These are phyloP conservation scores for Cornus suecica DNA, from an alignment of 148 eudicot genomes.

Conservation along the genomic window DNA sequence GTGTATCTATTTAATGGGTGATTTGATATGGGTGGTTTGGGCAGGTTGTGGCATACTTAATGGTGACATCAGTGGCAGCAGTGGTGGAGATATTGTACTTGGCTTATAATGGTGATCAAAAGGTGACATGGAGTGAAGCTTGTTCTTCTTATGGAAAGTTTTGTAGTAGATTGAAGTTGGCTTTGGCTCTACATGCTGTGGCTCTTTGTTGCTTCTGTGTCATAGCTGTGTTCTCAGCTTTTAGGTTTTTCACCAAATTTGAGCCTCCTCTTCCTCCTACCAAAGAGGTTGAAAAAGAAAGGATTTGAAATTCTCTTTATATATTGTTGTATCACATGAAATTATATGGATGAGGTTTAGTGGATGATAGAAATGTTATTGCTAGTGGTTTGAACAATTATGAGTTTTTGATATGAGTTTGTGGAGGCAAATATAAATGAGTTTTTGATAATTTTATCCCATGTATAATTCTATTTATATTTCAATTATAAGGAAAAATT, in stretches of 20 bases:
- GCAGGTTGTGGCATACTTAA: conserved; percentile 74
- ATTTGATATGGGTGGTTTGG: background rate
- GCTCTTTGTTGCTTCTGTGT: conserved; percentile 59
- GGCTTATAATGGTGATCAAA: conserved; percentile 58
- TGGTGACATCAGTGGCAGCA: conserved; percentile 77
- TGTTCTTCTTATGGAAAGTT: conserved; percentile 70
- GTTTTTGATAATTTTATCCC: too few relatives aligned
- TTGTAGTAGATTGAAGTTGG: conserved; percentile 56
- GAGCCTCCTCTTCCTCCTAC: conserved; percentile 54
- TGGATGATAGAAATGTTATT: background rate
- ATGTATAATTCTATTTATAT: too few relatives aligned
- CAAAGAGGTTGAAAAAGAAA: conserved; percentile 31
- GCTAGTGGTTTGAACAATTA: background rate
- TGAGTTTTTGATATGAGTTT: too few relatives aligned
- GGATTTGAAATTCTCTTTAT: background rate
- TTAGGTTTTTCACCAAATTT: conserved; percentile 56
- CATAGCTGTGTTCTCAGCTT: conserved; percentile 70
- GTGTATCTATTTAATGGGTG: background rate
- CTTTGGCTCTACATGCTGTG: conserved; percentile 53
- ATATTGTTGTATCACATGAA: background rate
- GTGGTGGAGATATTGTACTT: conserved; percentile 60
- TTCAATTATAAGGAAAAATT: too few relatives aligned
- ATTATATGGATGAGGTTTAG: background rate
- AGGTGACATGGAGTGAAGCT: conserved; percentile 86
- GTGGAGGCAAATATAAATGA: too few relatives aligned